Base-by-base conservation (phyloP, 768 basidiomycete genomes). In the Leccinum barrowsii region DNA sequence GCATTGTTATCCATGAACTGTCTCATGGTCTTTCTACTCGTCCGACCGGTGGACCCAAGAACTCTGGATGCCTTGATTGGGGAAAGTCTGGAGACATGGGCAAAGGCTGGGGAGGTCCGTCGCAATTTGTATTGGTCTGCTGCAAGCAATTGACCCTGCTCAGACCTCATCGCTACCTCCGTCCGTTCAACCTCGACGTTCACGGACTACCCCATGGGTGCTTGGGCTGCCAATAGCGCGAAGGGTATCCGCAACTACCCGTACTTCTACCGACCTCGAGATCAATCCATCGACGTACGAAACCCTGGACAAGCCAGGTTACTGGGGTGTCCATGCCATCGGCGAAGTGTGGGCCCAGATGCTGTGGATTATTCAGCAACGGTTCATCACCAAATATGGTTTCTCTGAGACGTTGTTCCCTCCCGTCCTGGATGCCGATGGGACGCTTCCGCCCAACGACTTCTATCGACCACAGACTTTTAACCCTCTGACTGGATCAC, bases 21-120 rank as follows among this genome's bases (percentile, higher is more conserved):
- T 77, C 81, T 53, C 96, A 99, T 72, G 96, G 96, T 59, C 76
- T 98, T 50, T 93, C 90, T 69, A 99, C 94, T 3, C 89, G 96
- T 66, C 73, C 98, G 60, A 98, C 96, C 7, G 96, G 96, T 72
- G 96, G 96, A 3, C 94, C 94, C 0, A 80, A 84, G 55, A 92
- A 96, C 76, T 94, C 92, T 30, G 91, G 90, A 2, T 97, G 95
- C 71, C 85, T 98, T 56, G 93, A 92, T 11, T 98, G 90, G 87
- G 95, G 96, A 53, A 94, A 98, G 77, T 81, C 86, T 26, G 96
- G 96, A 40, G 96, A 94, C 24, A 98, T 98, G 95, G 95, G 95
- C 63, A 94, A 97, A 75, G 94, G 94, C 13, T 97, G 94, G 94
- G 94, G 94, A 62, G 86, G 84, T 82, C 56, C 48, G 77, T 73